A percentile compares a stretch with the other conserved stretches of the same genome.
phyloP scores from a whole-genome alignment of 345 rosid genomes.

The Limnanthes douglasii region DNA sequence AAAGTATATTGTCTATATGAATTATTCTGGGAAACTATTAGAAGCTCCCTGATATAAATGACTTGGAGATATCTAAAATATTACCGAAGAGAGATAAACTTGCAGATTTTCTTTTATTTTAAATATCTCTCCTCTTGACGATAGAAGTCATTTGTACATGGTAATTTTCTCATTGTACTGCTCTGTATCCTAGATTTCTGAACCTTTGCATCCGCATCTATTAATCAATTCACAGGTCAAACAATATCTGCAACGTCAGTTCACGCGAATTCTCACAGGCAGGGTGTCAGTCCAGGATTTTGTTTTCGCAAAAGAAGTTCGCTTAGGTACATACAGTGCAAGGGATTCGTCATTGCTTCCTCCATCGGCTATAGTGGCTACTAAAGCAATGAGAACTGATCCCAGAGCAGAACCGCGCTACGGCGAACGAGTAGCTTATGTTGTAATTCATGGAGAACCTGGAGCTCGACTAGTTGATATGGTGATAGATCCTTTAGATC shows the following conservation, averaged over 20 bases:
- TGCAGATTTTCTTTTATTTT: neutral
- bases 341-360: slow-evolving; percentile 60
- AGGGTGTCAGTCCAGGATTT: slow-evolving; percentile 88
- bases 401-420: slow-evolving; percentile 88
- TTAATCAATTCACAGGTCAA: slow-evolving; percentile 41
- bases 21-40: too few species aligned
- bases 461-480: slow-evolving; percentile 87
- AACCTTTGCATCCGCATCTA: neutral
- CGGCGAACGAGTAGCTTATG: slow-evolving; percentile 81
- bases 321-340: slow-evolving; percentile 71
- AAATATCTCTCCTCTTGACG: too few species aligned
- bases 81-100: too few species aligned
- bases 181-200: neutral
- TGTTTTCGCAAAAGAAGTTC: slow-evolving; percentile 91
- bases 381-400: slow-evolving; percentile 76
- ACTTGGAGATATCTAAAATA: too few species aligned
- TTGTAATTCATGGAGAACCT: slow-evolving; percentile 88
- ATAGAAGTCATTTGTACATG: slow-evolving; percentile 1
- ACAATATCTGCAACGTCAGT: slow-evolving; percentile 71
- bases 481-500: slow-evolving; percentile 86
- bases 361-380: slow-evolving; percentile 88
- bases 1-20: too few species aligned
- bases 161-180: slow-evolving; percentile 4
- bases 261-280: slow-evolving; percentile 75
- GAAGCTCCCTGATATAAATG: too few species aligned